A percentile compares a stretch with the other conserved stretches of the same genome.
These are phyloP conservation scores for Babjeviella inositovora DNA, from an alignment of 805 yeast genomes.

Conservation along the genomic window DNA sequence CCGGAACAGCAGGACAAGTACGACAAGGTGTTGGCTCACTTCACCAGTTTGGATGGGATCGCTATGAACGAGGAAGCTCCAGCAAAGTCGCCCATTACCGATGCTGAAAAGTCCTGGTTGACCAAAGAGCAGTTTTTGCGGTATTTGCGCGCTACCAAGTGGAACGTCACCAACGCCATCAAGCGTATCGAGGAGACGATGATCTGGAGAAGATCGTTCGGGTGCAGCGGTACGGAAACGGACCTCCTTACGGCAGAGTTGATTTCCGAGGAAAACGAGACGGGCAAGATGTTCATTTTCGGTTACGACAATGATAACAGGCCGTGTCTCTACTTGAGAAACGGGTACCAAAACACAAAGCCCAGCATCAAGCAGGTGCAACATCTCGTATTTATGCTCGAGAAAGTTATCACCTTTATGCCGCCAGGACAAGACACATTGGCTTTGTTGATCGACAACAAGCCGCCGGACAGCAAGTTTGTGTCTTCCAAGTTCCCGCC, in stretches of 20 bases:
- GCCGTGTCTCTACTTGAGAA: conserved; percentile 84
- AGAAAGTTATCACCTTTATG: conserved; percentile 86
- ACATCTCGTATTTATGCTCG: conserved; percentile 85
- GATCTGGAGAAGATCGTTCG: conserved; percentile 91
- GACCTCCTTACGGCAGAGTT: conserved; percentile 37
- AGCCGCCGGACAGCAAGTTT: conserved; percentile 46
- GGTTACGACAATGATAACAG: conserved; percentile 85
- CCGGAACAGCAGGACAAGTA: conserved; percentile 45
- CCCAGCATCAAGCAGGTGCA: conserved; percentile 87
- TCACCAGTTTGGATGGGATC: conserved; percentile 30
- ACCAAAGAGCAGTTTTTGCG: conserved; percentile 84
- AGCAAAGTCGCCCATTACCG: conserved; percentile 6
- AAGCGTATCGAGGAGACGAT: conserved; percentile 62
- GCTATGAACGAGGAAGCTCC: conserved; percentile 29
- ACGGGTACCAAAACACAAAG: conserved; percentile 93
- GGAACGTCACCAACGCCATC: conserved; percentile 62
- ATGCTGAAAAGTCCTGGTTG: conserved; percentile 76
- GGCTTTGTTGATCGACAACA: conserved; percentile 84
- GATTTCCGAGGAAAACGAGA: conserved; percentile 56
- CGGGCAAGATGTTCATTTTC: conserved; percentile 83
- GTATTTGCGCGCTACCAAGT: conserved; percentile 86
- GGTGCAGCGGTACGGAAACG: conserved; percentile 39
- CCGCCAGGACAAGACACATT: conserved; percentile 92
- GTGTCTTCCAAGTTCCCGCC: conserved; percentile 38
- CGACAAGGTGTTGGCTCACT: conserved; percentile 43